Evolutionary conservation across 2,329 filamentous ascomycete genomes (phyloP), one percentile per base, ranked within the genome.

Genomic region (Biscogniauxia sp.): DNA sequence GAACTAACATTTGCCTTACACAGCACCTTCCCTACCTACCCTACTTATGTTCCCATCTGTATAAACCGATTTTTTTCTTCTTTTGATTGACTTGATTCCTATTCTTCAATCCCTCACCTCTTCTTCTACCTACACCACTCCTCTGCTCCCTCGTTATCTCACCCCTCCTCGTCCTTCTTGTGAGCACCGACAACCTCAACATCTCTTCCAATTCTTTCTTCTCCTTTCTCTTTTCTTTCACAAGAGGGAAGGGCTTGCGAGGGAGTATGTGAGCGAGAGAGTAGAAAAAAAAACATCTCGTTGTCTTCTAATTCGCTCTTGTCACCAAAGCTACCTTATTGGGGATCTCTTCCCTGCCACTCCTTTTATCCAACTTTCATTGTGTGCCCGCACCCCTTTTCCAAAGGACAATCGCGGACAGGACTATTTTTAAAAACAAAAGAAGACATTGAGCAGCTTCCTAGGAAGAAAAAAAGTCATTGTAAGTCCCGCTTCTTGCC

Each of bases 291-390:
- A n/a, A 17, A 45, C 37, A 13, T 45, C 28, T 32, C n/a, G 37
- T 45, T n/a, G 37, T 45, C 15, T 45, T 45, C 11, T 17, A 45
- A 17, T 45, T n/a, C 13, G n/a, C 17, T 15, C 32, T 45, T 45
- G 17, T 45, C 15, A 45, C 37, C 15, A n/a, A n/a, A 45, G 15
- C 13, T 17, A 45, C 37, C 28, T 32, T 5, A 32, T 32, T 32
- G 28, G 20, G 50, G 19, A 9, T 20, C 20, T 28, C 50, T 56
- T 23, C 50, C 55, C 45, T 56, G 45, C 50, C 55, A 56, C 55
- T 51, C 55, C 55, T 56, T 56, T 51, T 51, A 53, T 53, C 52
- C 41, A n/a, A 51, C 54, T 51, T 57, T 3, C 41, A 49, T 52
- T n/a, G 11, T 50, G 37, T 17, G 25, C 11, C 28, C 54, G 23